Base-by-base conservation (phyloP, 306 rosid species). In the Calophaca sinica region DNA sequence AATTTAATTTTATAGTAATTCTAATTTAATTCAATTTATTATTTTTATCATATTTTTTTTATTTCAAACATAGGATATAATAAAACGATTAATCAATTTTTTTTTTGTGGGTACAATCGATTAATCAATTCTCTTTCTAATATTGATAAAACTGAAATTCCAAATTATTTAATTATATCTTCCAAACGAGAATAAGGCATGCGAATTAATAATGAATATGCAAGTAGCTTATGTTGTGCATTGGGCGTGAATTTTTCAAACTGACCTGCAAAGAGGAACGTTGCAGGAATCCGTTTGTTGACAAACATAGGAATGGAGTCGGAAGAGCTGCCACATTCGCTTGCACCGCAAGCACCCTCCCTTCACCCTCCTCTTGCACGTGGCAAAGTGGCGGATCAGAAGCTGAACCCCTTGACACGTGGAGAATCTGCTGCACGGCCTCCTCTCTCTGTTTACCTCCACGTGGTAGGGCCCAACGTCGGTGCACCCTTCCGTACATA, bases 301-400 rank as follows among this genome's bases (percentile, higher is more conserved):
- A 55, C 99, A 94, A 58, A 89, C 78, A 28, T 88, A 87, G 0
- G 97, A 86, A 72, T 94, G 99, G 5, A 94, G 90, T 28, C 90
- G 71, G 2, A 94, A 90, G 46, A 94, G 87, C 83, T 94, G 99
- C 97, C 96, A 92, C 99, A 94, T 91, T 11, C 99, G 86, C 73
- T 87, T 92, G 80, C 99, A 94, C 11, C 93, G 87, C 11, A 52
- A 70, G 88, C 99, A 94, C 53, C 91, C 92, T 14, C 93, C 88
- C 9, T 72, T 81, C 57, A 72, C 59, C 62, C 89, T 80, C 61
- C 36, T 82, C 29, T 68, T 55, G 15, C 99, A 94, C 79, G 82
- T 86, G 68, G 89, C 96, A 4, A 90, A 90, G 79, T 94, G 99
- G 5, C 77, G 86, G 41, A 94, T 86, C 83, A 88, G 59, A 38